A percentile compares a stretch with the other conserved stretches of the same genome.
Conservation (phyloP, 106 monocot species). For the Dendrobium huoshanense region DNA sequence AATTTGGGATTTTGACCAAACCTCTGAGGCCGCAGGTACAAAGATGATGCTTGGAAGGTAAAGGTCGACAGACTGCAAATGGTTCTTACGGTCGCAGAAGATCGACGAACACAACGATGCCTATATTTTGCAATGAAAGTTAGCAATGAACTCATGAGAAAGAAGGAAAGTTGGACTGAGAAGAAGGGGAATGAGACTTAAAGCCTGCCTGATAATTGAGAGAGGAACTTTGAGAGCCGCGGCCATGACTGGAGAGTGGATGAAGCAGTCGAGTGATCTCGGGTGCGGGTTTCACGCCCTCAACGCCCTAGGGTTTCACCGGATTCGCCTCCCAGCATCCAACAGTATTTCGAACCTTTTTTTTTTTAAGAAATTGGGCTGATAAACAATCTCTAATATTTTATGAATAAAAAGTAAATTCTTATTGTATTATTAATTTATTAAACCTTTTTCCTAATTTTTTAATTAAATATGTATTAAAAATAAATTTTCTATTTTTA, state of each 20-base stretch:
- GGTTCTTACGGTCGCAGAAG: background rate
- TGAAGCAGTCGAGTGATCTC: background rate
- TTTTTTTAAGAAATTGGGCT: too few species aligned
- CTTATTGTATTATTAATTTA: too few species aligned
- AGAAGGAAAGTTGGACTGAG: conserved; percentile 1
- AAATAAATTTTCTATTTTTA: too few species aligned
- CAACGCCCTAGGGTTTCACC: too few species aligned
- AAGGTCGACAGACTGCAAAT: background rate
- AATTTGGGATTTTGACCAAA: background rate
- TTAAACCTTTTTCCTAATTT: too few species aligned
- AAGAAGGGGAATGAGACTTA: conserved; percentile 1
- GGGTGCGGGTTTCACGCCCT: too few species aligned
- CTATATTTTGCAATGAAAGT: conserved; percentile 3
- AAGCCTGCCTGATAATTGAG: conserved; percentile 23
- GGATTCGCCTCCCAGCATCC: too few species aligned
- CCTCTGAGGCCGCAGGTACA: background rate
- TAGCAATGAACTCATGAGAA: conserved; percentile 3
- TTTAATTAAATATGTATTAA: too few species aligned
- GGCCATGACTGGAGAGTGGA: conserved; percentile 11
- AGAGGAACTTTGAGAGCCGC: conserved; percentile 11
- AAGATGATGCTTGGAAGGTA: background rate
- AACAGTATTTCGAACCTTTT: too few species aligned
- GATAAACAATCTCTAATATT: too few species aligned
- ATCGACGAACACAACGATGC: conserved; percentile 3
- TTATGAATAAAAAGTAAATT: too few species aligned